phyloP scores from a whole-genome alignment of 768 basidiomycete species.

The Mycena latifolia region DNA sequence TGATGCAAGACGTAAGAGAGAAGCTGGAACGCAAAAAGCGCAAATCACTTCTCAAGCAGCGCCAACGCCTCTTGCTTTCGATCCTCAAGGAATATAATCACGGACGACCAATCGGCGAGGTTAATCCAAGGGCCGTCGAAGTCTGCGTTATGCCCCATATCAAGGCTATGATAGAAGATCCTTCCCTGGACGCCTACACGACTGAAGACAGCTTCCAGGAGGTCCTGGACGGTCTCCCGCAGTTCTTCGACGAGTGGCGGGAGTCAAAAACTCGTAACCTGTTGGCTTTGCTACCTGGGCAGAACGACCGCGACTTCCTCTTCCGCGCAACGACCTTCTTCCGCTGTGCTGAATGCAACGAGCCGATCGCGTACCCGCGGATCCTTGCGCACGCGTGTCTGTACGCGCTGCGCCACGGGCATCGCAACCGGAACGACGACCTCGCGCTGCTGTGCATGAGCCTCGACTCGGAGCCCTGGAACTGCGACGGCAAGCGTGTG shows the following conservation, averaged over 20 bases:
- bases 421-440: slow-evolving; percentile 42
- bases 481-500: slow-evolving; percentile 34
- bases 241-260: slow-evolving; percentile 38
- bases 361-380: slow-evolving; percentile 43
- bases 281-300: slow-evolving; percentile 35
- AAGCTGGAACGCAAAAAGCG: slow-evolving; percentile 37
- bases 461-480: slow-evolving; percentile 40
- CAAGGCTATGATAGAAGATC: slow-evolving; percentile 39
- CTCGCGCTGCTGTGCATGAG: slow-evolving; percentile 31
- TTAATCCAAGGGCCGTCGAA: slow-evolving; percentile 40
- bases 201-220: slow-evolving; percentile 37
- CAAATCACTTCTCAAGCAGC: slow-evolving; percentile 35
- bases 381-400: slow-evolving; percentile 41
- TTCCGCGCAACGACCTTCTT: slow-evolving; percentile 42
- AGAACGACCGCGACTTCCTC: slow-evolving; percentile 30
- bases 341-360: slow-evolving; percentile 40
- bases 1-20: slow-evolving; percentile 35
- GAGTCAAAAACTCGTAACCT: slow-evolving; percentile 35
- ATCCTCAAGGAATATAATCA: slow-evolving; percentile 33
- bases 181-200: slow-evolving; percentile 31
- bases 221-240: slow-evolving; percentile 31
- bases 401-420: slow-evolving; percentile 36
- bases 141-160: slow-evolving; percentile 38
- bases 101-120: slow-evolving; percentile 34
- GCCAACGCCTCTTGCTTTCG: slow-evolving; percentile 36